Evolutionary conservation across 495 filamentous ascomycete genomes (phyloP), one percentile per base, ranked within the genome.

Genomic region (Aspergillus homomorphus): DNA sequence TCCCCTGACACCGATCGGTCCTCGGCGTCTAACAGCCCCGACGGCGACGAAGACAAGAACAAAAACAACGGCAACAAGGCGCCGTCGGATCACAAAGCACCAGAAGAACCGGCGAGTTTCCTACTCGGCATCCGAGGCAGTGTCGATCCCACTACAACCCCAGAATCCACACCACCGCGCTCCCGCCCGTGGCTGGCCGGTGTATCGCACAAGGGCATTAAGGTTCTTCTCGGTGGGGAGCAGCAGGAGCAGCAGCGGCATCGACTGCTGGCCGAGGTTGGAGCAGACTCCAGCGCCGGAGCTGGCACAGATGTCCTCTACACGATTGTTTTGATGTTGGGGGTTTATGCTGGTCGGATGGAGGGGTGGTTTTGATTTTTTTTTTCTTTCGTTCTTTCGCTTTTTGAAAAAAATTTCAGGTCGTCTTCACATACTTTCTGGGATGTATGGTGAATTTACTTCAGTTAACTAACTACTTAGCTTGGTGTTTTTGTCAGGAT

Each of bases 261-360:
- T n/a, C 54, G 20, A 38, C 24, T 54, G 49, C 8, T 19, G 33
- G 55, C 54, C 23, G 58, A 30, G 4, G 24, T 53, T 18, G 28
- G 50, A 33, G 10, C 51, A 51, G n/a, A n/a, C n/a, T n/a, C n/a
- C n/a, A n/a, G 45, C 33, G 62, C 63, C 56, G 53, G 38, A 15
- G 54, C 63, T 18, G 57, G 51, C 44, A 66, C 66, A 15, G 63
- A 33, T 26, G 70, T 61, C 64, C 44, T 77, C 30, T 75, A 71
- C 61, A 74, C 70, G 3, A 56, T 66, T 6, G 60, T 72, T 49
- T 60, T 76, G 23, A 71, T 70, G 14, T 50, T 76, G 54, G 74
- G 73, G 19, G 61, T 69, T 0, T 76, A 68, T 64, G 69, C 75
- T 53, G 72, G 68, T 9, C 60, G 61, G 33, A 60, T 62, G 33